Evolutionary conservation across 225 moss, liverwort and hornwort species (phyloP).

Genomic region (Marchantia polymorpha): DNA sequence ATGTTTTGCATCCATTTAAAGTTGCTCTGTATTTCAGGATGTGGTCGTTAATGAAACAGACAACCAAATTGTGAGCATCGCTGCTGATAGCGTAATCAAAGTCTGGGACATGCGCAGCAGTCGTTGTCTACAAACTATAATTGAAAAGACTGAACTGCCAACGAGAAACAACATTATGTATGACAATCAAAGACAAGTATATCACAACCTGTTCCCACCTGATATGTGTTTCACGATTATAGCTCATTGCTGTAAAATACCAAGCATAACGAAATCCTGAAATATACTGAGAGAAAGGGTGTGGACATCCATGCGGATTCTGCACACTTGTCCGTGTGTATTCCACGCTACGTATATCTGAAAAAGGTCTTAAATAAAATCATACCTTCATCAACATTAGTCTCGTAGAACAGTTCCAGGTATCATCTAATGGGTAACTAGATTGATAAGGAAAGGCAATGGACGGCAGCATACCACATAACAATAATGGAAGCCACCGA

Average conservation of each 20-base stretch:
- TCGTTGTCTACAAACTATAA: slow-evolving; percentile 77
- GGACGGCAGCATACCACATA: not conserved
- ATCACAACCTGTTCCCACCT: not conserved
- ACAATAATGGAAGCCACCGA: no score
- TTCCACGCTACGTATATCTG: no score
- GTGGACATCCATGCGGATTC: not conserved
- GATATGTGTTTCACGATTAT: not conserved
- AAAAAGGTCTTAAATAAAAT: no score
- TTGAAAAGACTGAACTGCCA: slow-evolving; percentile 53
- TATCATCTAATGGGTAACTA: no score
- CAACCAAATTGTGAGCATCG: slow-evolving; percentile 92
- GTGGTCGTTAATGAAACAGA: slow-evolving; percentile 90
- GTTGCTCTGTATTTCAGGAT: slow-evolving; percentile 46
- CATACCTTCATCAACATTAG: no score
- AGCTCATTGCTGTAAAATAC: not conserved
- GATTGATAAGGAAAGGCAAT: not conserved
- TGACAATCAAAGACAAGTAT: slow-evolving; percentile 75
- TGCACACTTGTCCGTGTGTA: not conserved
- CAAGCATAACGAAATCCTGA: not conserved
- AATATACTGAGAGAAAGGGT: not conserved
- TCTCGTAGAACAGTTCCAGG: no score
- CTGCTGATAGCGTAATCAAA: slow-evolving; percentile 72
- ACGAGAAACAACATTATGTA: slow-evolving; percentile 66
- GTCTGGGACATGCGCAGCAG: slow-evolving; percentile 98
- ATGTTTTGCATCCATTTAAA: not conserved